Evolutionary conservation across 306 rosid genomes (phyloP), one percentile per base, ranked within the genome.

Genomic region (Trifolium dubium): DNA sequence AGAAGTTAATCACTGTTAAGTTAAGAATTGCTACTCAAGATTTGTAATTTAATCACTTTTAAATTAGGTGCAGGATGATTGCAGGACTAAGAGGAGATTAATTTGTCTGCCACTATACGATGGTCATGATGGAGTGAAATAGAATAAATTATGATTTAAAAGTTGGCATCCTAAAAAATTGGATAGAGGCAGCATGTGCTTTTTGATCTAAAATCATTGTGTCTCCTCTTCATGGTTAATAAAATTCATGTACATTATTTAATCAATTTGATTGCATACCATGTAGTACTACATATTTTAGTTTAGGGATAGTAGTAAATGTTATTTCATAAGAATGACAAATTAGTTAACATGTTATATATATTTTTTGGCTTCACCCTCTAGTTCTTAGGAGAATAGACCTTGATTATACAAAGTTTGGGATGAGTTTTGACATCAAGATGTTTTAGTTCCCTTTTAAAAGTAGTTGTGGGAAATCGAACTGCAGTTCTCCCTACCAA

Each of bases 101-200:
- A 74, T 59, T 29, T 76, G 90, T 88, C 82, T 71, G 82, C 89
- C 84, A 83, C 86, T 77, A 64, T 74, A 64, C 51, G 67, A 60
- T 63, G 75, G 71, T 53, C 60, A 82, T 80, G 77, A 80, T 60
- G 79, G 71, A 47, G 58, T 69, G 79, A 62, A 74, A 60, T 79
- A 72, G 67, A 70, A 73, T 34, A 73, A 79, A 85, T 56, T 63
- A 75, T 87, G 79, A 75, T 84, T 83, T 82, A 64, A 58, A 67
- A 75, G 28, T 74, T 28, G 89, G 87, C 76, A 86, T 86, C 86
- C 88, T 83, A 86, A 59, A 86, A 37, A 64, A 69, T 79, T 73
- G 62, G 74, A 47, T 34, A 53, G 55, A 13, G 14, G 55, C 37
- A 63, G 37, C 53, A 49, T 58, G 73, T 51, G 69, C 80, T 69